A percentile compares a stretch with the other conserved stretches of the same genome.
These are phyloP conservation scores for Paulownia fortunei DNA, from an alignment of 257 asterid species.

Conservation along the genomic window DNA sequence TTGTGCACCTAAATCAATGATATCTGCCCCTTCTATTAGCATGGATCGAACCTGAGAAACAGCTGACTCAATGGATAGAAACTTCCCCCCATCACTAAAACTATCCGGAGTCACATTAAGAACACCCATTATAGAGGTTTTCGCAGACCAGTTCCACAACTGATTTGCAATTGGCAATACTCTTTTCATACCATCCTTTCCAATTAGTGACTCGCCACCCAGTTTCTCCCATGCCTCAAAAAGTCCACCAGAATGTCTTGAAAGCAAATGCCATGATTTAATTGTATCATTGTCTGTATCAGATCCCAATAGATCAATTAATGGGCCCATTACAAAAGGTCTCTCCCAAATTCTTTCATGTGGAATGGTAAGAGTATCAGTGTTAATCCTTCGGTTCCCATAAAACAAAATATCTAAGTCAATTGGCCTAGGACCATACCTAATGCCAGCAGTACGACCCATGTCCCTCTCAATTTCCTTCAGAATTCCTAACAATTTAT, in stretches of 20 bases:
- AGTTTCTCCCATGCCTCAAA: constrained; percentile 80
- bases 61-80: constrained; percentile 59
- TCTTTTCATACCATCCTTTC: constrained; percentile 80
- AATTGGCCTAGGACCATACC: constrained; percentile 94
- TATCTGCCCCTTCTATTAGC: constrained; percentile 79
- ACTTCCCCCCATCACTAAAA: constrained; percentile 92
- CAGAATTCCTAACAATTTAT: constrained; percentile 54
- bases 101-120: constrained; percentile 93
- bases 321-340: constrained; percentile 93
- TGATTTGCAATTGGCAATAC: constrained; percentile 72
- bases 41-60: constrained; percentile 64
- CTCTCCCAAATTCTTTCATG: constrained; percentile 95
- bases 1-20: constrained; percentile 93
- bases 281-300: constrained; percentile 57
- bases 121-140: constrained; percentile 81
- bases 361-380: constrained; percentile 74
- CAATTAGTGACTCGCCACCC: constrained; percentile 78
- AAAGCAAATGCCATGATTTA: constrained; percentile 69
- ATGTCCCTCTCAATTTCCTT: constrained; percentile 87
- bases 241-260: constrained; percentile 55
- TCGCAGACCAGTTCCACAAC: constrained; percentile 74
- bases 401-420: constrained; percentile 91
- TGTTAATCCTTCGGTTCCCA: constrained; percentile 64
- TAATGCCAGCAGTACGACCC: constrained; percentile 88
- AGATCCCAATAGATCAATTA: constrained; percentile 77